A percentile compares a stretch with the other conserved stretches of the same genome.
phyloP scores from a whole-genome alignment of 768 basidiomycete species.

The Boletus tylopilopsis region DNA sequence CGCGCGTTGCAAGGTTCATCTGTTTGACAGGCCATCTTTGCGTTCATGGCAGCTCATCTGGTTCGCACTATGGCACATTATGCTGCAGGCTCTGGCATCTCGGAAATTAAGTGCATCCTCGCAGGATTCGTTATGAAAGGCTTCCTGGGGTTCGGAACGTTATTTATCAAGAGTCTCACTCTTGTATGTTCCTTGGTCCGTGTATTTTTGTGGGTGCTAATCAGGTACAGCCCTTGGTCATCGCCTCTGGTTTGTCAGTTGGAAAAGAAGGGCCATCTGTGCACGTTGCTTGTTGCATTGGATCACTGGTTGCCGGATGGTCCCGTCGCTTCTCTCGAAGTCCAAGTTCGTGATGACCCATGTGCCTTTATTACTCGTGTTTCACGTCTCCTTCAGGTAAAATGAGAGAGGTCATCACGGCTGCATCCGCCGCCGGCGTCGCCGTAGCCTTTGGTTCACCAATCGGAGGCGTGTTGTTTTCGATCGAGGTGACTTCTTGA shows the following conservation, averaged over 20 bases:
- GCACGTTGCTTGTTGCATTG: slow-evolving; percentile 94
- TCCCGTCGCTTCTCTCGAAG: slow-evolving; percentile 83
- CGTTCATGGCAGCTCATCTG: slow-evolving; percentile 84
- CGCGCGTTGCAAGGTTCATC: slow-evolving; percentile 1
- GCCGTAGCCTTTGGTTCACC: slow-evolving; percentile 98
- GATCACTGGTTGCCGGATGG: slow-evolving; percentile 80
- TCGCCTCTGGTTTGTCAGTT: slow-evolving; percentile 94
- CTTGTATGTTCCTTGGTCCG: slow-evolving; percentile 51
- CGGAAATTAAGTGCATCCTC: slow-evolving; percentile 97
- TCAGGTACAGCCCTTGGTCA: slow-evolving; percentile 77
- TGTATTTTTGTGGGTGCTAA: slow-evolving; percentile 9
- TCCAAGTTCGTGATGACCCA: slow-evolving; percentile 56
- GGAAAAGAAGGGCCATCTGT: slow-evolving; percentile 99
- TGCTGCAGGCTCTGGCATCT: slow-evolving; percentile 97
- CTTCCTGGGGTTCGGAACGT: slow-evolving; percentile 85
- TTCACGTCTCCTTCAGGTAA: slow-evolving; percentile 45
- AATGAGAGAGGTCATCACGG: slow-evolving; percentile 88
- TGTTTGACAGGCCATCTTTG: slow-evolving; percentile 61
- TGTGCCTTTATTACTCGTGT: slow-evolving; percentile 3
- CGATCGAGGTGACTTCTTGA: slow-evolving; percentile 73
- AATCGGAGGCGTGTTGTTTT: slow-evolving; percentile 96
- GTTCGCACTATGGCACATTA: slow-evolving; percentile 88
- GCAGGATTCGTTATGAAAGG: slow-evolving; percentile 98
- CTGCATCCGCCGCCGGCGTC: slow-evolving; percentile 95
- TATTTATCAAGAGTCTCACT: slow-evolving; percentile 91